A percentile compares a stretch with the other conserved stretches of the same genome.
Evolutionary conservation across 768 basidiomycete genomes (phyloP).

Genomic region (Tulasnella sp.): DNA sequence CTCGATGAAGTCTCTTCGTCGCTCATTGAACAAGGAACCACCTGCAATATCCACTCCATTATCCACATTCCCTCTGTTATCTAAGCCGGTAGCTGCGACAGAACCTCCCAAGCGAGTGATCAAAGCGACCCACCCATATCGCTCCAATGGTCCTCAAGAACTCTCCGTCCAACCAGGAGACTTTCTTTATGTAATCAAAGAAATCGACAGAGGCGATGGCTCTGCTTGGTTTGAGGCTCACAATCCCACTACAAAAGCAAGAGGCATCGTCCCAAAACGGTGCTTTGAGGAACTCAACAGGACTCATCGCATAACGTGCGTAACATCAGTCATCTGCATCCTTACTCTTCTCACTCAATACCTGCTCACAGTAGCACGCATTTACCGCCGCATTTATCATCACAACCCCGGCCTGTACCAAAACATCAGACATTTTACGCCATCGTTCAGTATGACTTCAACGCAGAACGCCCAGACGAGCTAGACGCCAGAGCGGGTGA

Average conservation of each 20-base stretch:
- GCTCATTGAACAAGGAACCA: constrained; percentile 57
- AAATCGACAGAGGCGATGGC: constrained; percentile 21
- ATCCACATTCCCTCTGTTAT: constrained; percentile 56
- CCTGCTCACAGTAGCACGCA: constrained; percentile 15
- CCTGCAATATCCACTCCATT: constrained; percentile 43
- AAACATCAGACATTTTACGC: constrained; percentile 74
- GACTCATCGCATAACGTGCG: constrained; percentile 24
- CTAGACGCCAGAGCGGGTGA: constrained; percentile 91
- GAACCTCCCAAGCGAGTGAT: constrained; percentile 92
- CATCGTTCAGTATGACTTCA: constrained; percentile 88
- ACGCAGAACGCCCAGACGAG: constrained; percentile 91
- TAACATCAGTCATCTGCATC: background rate
- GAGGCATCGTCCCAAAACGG: constrained; percentile 76
- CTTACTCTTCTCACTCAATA: background rate
- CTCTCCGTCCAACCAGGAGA: constrained; percentile 88
- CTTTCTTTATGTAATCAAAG: constrained; percentile 73
- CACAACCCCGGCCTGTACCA: constrained; percentile 18
- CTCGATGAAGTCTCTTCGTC: constrained; percentile 69
- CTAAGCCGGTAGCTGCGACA: constrained; percentile 56
- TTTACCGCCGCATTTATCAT: constrained; percentile 11
- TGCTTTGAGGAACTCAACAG: constrained; percentile 89
- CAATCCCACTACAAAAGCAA: constrained; percentile 81
- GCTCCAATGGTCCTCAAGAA: constrained; percentile 63
- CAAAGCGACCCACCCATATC: constrained; percentile 57
- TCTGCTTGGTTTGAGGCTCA: constrained; percentile 82